Evolutionary conservation across 768 basidiomycete genomes (phyloP).

Genomic region (Imleria badia): DNA sequence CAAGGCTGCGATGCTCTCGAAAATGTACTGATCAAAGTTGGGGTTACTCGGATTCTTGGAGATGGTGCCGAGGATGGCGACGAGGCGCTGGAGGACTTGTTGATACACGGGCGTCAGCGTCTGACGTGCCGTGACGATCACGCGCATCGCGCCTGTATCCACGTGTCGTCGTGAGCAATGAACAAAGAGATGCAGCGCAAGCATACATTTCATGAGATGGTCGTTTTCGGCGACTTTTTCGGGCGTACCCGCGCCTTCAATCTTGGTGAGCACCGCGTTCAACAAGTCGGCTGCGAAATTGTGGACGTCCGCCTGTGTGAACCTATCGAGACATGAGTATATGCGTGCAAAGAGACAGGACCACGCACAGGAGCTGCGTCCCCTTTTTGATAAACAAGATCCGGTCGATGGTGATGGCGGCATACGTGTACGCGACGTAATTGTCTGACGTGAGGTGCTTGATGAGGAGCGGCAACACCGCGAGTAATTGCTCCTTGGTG

Average conservation of each 20-base stretch:
- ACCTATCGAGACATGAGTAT: slow-evolving; percentile 45
- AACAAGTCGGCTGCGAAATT: slow-evolving; percentile 77
- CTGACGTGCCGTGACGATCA: slow-evolving; percentile 86
- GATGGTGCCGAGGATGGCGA: slow-evolving; percentile 81
- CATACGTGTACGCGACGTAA: slow-evolving; percentile 94
- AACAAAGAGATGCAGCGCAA: not conserved
- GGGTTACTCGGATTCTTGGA: slow-evolving; percentile 98
- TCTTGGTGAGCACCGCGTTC: slow-evolving; percentile 70
- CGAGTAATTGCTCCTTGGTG: slow-evolving; percentile 89
- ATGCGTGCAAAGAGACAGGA: not conserved
- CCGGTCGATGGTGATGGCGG: slow-evolving; percentile 96
- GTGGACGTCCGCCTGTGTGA: slow-evolving; percentile 83
- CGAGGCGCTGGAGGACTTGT: slow-evolving; percentile 66
- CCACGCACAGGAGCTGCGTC: slow-evolving; percentile 66
- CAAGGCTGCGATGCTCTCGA: slow-evolving; percentile 93
- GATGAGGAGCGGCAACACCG: slow-evolving; percentile 84
- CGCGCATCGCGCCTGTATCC: slow-evolving; percentile 82
- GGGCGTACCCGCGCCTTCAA: slow-evolving; percentile 75
- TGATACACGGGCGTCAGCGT: slow-evolving; percentile 69
- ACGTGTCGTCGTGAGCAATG: not conserved
- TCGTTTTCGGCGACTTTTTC: slow-evolving; percentile 98
- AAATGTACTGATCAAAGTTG: slow-evolving; percentile 95
- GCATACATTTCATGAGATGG: slow-evolving; percentile 93
- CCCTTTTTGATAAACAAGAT: slow-evolving; percentile 88
- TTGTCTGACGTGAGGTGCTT: slow-evolving; percentile 80